Evolutionary conservation across 2,329 filamentous ascomycete species (phyloP), one percentile per base, ranked within the genome.

Genomic region (Neonectria coccinea): DNA sequence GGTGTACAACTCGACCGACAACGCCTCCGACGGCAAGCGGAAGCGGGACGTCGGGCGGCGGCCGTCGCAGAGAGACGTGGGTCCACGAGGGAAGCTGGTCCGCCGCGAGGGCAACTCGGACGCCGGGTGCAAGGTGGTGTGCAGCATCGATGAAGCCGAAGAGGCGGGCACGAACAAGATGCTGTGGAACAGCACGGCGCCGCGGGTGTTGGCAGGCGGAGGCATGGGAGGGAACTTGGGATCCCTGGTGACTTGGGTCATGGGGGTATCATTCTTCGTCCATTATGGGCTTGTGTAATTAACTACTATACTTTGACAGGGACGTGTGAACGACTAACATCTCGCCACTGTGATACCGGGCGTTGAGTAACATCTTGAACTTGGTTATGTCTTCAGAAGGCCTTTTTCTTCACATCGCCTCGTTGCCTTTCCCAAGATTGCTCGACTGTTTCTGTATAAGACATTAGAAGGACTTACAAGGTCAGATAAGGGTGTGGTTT

Each of bases 1-100:
- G 76, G 80, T 87, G 22, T 89, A 85, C 71, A 86, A 86, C 67
- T 74, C 71, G 14, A 83, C 79, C 0, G 57, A 65, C 11, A 56
- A 50, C 1, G 20, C 20, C 16, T 20, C 54, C 33, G 27, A 67
- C 25, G 20, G 51, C 51, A 48, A 36, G 10, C 53, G 41, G 11
- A 52, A 63, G 44, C 57, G 67, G 52, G 29, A 61, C 25, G 31
- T 63, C 14, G 51, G 55, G n/a, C 18, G 16, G 2, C 45, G 12
- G 5, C 6, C 33, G 9, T 54, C 27, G 33, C 36, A 41, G 18
- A 42, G 51, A 5, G 60, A 64, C 29, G 9, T 44, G 20, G 53
- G 79, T 73, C 67, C 62, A 62, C 20, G 70, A 67, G 45, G 75
- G 76, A 25, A 79, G 74, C 64, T 83, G 75, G 51, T 76, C 79